These are phyloP conservation scores for Metschnikowia kunwiensis DNA, from an alignment of 805 yeast genomes.

Conservation along the genomic window DNA sequence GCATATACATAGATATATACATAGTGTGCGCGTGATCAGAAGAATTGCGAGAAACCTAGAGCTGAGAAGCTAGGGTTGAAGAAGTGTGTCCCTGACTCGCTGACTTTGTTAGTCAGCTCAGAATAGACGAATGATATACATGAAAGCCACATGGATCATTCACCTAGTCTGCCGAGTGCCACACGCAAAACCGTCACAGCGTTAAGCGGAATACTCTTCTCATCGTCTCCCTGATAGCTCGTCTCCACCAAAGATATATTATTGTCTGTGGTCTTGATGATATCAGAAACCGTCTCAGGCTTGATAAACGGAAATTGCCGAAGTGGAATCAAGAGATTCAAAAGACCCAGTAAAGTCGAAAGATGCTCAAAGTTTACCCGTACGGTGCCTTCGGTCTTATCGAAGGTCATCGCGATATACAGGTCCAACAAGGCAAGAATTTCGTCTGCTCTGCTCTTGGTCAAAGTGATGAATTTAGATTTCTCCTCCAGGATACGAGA, in stretches of 20 bases:
- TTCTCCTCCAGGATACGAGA: conserved; percentile 22
- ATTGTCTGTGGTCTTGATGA: conserved; percentile 17
- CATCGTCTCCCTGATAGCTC: conserved; percentile 19
- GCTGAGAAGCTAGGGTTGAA: too few relatives aligned
- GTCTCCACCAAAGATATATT: conserved; percentile 18
- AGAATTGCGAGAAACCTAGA: too few relatives aligned
- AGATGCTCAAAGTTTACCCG: conserved; percentile 28
- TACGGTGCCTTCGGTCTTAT: conserved; percentile 16
- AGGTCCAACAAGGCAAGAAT: conserved; percentile 42
- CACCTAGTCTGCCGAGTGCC: conserved; percentile 33
- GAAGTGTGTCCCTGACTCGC: too few relatives aligned
- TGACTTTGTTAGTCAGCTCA: too few relatives aligned
- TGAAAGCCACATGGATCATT: too few relatives aligned
- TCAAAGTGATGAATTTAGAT: conserved; percentile 41
- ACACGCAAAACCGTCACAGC: conserved; percentile 34
- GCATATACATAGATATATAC: too few relatives aligned
- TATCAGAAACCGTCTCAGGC: conserved; percentile 14
- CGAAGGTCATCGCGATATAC: conserved; percentile 36
- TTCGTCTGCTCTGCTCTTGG: conserved; percentile 38
- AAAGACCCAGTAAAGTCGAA: conserved; percentile 49
- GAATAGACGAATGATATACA: too few relatives aligned
- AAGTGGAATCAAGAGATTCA: conserved; percentile 49
- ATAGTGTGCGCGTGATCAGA: too few relatives aligned
- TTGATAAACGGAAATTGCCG: conserved; percentile 22
- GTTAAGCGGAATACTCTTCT: conserved; percentile 23